Conservation (phyloP, 1,284 basidiomycete genomes). For the Microbotryomycetes sp. region DNA sequence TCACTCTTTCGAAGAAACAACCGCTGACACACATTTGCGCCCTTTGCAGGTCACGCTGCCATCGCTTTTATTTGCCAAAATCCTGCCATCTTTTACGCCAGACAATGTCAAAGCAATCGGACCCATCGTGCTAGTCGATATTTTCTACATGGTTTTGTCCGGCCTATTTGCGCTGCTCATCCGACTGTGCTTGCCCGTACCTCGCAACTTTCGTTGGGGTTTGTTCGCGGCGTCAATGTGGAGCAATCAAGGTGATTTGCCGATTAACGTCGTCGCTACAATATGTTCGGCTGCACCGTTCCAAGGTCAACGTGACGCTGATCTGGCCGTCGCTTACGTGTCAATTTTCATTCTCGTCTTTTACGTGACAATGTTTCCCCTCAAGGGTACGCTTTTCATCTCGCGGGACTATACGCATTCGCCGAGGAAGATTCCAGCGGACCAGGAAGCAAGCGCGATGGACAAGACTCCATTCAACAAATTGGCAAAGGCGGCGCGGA, state of each 20-base stretch:
- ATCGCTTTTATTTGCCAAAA: slow-evolving; percentile 46
- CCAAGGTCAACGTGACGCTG: slow-evolving; percentile 2
- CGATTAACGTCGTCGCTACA: slow-evolving; percentile 12
- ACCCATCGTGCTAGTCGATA: not conserved
- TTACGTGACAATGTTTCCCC: slow-evolving; percentile 39
- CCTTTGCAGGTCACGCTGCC: slow-evolving; percentile 42
- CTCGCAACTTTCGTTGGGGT: slow-evolving; percentile 62
- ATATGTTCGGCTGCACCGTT: slow-evolving; percentile 16
- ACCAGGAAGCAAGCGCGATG: not conserved
- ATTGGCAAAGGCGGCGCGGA: not conserved
- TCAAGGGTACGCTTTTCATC: not conserved
- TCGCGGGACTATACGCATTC: slow-evolving; percentile 7
- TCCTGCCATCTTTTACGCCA: slow-evolving; percentile 61
- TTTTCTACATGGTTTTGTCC: slow-evolving; percentile 34
- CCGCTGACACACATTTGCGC: slow-evolving; percentile 46
- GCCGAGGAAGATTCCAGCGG: not conserved
- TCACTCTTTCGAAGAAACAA: not conserved
- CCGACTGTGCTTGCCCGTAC: slow-evolving; percentile 65
- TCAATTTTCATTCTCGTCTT: slow-evolving; percentile 47
- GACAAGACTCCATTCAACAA: not conserved
- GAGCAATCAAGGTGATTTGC: slow-evolving; percentile 51
- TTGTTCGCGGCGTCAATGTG: slow-evolving; percentile 59
- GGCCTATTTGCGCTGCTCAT: slow-evolving; percentile 52
- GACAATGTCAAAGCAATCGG: slow-evolving; percentile 48
- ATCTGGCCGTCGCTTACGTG: slow-evolving; percentile 54